Conservation (phyloP, 192 early-diverging fungal genomes). For the Phycomyces nitens region DNA sequence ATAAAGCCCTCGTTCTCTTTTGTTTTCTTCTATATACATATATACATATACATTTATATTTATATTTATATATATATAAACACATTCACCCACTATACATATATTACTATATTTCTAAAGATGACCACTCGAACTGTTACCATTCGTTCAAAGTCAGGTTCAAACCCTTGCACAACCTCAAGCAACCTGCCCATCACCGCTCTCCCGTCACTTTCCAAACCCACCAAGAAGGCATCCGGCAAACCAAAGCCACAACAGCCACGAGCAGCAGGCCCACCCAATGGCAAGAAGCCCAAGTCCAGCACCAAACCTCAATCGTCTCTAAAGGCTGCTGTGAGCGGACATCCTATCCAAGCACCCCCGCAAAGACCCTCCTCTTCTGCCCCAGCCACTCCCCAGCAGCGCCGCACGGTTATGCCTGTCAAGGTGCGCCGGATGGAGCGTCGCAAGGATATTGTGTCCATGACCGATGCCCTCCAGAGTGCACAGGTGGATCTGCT, state of each 20-base stretch:
- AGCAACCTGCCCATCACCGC: too few species aligned
- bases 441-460: slow-evolving; percentile 42
- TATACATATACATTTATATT: background rate
- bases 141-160: too few species aligned
- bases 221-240: too few species aligned
- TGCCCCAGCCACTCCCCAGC: slow-evolving; percentile 18
- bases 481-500: slow-evolving; percentile 3
- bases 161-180: too few species aligned
- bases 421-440: slow-evolving; percentile 44
- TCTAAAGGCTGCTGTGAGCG: background rate
- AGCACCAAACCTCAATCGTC: too few species aligned
- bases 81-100: slow-evolving; percentile 1
- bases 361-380: background rate
- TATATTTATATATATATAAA: background rate
- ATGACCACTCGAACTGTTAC: too few species aligned
- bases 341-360: background rate
- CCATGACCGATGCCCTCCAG: slow-evolving; percentile 36
- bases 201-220: too few species aligned
- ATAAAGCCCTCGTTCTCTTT: background rate
- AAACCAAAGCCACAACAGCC: too few species aligned
- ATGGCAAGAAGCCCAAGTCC: too few species aligned
- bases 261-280: too few species aligned
- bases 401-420: slow-evolving; percentile 19
- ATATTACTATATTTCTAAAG: background rate
- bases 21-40: background rate